These are phyloP conservation scores for Fraxinus floribunda DNA, from an alignment of 305 asterid genomes.

Conservation along the genomic window DNA sequence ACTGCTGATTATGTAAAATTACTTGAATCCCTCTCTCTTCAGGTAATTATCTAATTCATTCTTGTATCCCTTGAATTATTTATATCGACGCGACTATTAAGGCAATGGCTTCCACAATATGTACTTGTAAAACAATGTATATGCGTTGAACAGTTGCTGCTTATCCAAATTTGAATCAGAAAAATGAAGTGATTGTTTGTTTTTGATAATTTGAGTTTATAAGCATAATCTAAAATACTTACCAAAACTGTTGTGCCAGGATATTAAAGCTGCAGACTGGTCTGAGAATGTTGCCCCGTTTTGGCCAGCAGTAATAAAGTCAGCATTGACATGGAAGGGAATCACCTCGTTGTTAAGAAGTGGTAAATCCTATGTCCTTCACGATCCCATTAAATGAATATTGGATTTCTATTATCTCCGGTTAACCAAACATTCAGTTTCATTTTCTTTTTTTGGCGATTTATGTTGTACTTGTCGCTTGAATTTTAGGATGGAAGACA, in stretches of 20 bases:
- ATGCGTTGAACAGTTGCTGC: background rate
- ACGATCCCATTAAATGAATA: background rate
- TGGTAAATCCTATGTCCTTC: constrained; percentile 46
- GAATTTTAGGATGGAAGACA: constrained; percentile 80
- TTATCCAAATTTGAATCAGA: background rate
- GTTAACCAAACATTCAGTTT: background rate
- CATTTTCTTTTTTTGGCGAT: background rate
- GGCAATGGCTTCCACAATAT: background rate
- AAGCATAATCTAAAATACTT: background rate
- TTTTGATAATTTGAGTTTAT: background rate
- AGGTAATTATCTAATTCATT: constrained; percentile 42
- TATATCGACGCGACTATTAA: background rate
- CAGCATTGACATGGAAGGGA: constrained; percentile 92
- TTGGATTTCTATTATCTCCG: background rate
- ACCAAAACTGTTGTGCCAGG: constrained; percentile 43
- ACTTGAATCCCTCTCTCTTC: constrained; percentile 63
- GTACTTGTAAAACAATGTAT: background rate
- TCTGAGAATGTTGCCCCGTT: constrained; percentile 87
- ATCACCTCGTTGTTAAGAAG: constrained; percentile 66
- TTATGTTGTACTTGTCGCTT: background rate
- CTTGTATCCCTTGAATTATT: background rate
- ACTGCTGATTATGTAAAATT: constrained; percentile 71
- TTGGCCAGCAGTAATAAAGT: constrained; percentile 91
- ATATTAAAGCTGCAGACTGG: constrained; percentile 82
- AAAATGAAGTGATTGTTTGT: background rate